These are phyloP conservation scores for Chrysanthemum lavandulifolium DNA, from an alignment of 129 eudicot species.

Conservation along the genomic window DNA sequence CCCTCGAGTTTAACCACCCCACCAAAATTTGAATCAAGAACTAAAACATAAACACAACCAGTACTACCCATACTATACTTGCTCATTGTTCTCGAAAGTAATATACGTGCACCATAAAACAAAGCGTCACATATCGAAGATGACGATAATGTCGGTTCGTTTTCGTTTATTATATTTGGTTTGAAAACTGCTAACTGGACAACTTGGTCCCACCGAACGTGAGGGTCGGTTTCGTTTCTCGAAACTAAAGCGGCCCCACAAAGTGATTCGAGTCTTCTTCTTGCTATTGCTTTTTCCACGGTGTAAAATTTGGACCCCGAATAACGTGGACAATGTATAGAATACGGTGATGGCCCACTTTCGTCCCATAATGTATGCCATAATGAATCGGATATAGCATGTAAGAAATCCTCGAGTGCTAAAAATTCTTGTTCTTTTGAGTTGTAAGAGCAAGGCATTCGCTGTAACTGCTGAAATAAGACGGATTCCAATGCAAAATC, in stretches of 20 bases:
- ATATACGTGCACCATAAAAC: constrained; percentile 62
- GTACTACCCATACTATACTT: constrained; percentile 34
- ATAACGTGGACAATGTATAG: constrained; percentile 59
- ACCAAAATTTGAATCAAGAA: constrained; percentile 72
- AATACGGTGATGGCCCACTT: constrained; percentile 54
- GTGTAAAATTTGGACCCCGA: constrained; percentile 80
- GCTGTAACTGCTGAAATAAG: constrained; percentile 75
- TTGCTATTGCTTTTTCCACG: constrained; percentile 67
- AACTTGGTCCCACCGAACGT: constrained; percentile 74
- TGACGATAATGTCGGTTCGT: constrained; percentile 44
- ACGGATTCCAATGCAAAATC: constrained; percentile 84
- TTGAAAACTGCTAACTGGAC: constrained; percentile 69
- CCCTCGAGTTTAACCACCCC: constrained; percentile 80
- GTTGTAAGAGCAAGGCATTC: constrained; percentile 75
- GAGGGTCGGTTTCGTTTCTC: constrained; percentile 43
- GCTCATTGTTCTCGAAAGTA: constrained; percentile 70
- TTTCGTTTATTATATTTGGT: constrained; percentile 45
- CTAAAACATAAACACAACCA: constrained; percentile 63
- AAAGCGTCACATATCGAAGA: constrained; percentile 69
- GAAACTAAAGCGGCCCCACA: constrained; percentile 72
- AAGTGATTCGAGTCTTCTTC: constrained; percentile 55
- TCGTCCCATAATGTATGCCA: constrained; percentile 86
- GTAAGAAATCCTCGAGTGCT: constrained; percentile 83
- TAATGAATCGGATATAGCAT: constrained; percentile 69
- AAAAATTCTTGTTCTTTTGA: constrained; percentile 65